These are phyloP conservation scores for Pseudogymnoascus sp. DNA, from an alignment of 2,329 filamentous ascomycete species.

Conservation along the genomic window DNA sequence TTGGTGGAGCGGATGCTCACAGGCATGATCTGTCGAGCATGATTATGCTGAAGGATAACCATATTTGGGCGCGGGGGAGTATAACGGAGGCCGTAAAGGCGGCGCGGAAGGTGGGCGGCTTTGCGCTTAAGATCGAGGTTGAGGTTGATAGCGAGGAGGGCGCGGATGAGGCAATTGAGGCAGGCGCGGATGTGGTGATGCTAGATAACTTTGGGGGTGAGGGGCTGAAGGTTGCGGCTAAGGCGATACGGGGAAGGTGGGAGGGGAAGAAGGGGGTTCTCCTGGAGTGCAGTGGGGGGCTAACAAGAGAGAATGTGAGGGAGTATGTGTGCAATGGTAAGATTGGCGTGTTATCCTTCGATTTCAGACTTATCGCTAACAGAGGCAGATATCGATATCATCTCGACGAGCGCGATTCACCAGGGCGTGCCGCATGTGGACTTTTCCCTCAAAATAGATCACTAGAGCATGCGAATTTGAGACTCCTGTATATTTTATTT, in stretches of 20 bases:
- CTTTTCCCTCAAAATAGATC: conserved; percentile 84
- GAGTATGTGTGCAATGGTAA: conserved; percentile 67
- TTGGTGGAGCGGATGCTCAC: conserved; percentile 86
- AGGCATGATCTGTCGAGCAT: conserved; percentile 85
- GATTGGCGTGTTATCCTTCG: conserved; percentile 24
- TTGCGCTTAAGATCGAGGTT: conserved; percentile 90
- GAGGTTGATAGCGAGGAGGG: conserved; percentile 84
- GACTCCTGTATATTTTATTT: background rate
- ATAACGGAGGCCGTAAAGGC: conserved; percentile 80
- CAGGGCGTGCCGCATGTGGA: conserved; percentile 91
- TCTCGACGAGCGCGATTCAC: conserved; percentile 94
- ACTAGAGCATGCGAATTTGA: conserved; percentile 18
- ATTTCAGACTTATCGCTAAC: conserved; percentile 12
- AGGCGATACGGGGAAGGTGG: conserved; percentile 72
- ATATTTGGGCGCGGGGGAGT: conserved; percentile 83
- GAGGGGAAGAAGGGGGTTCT: conserved; percentile 64
- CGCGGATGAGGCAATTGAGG: conserved; percentile 82
- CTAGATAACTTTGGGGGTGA: conserved; percentile 87
- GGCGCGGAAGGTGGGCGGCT: conserved; percentile 76
- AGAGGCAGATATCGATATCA: conserved; percentile 75
- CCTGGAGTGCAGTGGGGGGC: conserved; percentile 84
- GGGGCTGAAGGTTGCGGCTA: conserved; percentile 66
- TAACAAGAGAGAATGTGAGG: conserved; percentile 77
- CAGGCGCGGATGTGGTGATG: conserved; percentile 94
- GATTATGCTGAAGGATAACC: conserved; percentile 99